Evolutionary conservation across 2,329 filamentous ascomycete species (phyloP).

Genomic region (Alternaria brassicicola): DNA sequence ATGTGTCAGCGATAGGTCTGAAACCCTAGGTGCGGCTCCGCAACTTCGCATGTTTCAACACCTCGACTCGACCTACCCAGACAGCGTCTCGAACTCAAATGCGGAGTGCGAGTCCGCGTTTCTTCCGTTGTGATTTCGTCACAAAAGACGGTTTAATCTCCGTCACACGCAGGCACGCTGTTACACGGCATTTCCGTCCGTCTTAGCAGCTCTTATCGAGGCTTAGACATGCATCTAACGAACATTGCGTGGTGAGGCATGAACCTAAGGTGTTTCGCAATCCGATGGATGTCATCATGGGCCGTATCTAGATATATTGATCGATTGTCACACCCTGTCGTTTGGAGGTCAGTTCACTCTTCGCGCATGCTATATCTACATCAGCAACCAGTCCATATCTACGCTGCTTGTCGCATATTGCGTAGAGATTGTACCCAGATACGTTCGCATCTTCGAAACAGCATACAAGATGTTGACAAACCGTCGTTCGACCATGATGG

Average conservation of each 20-base stretch:
- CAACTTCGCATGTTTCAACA: constrained; percentile 25
- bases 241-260: constrained; percentile 26
- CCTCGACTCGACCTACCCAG: constrained; percentile 21
- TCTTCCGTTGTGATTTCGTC: constrained; percentile 3
- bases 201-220: constrained; percentile 14
- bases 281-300: constrained; percentile 15
- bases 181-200: constrained; percentile 25
- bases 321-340: constrained; percentile 10
- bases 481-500: constrained; percentile 45
- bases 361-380: neutral
- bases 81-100: constrained; percentile 10
- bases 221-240: constrained; percentile 24
- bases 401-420: neutral
- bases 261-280: constrained; percentile 35
- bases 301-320: constrained; percentile 25
- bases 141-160: constrained; percentile 11
- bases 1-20: constrained; percentile 26
- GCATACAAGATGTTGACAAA: constrained; percentile 42
- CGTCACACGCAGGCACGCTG: constrained; percentile 2
- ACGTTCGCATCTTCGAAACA: neutral
- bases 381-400: neutral
- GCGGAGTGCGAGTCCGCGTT: constrained; percentile 27
- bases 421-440: neutral
- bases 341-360: neutral
- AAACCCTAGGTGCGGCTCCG: constrained; percentile 18